A percentile compares a stretch with the other conserved stretches of the same genome.
Evolutionary conservation across 2,329 filamentous ascomycete species (phyloP).

Genomic region (Fusarium incarnatum): DNA sequence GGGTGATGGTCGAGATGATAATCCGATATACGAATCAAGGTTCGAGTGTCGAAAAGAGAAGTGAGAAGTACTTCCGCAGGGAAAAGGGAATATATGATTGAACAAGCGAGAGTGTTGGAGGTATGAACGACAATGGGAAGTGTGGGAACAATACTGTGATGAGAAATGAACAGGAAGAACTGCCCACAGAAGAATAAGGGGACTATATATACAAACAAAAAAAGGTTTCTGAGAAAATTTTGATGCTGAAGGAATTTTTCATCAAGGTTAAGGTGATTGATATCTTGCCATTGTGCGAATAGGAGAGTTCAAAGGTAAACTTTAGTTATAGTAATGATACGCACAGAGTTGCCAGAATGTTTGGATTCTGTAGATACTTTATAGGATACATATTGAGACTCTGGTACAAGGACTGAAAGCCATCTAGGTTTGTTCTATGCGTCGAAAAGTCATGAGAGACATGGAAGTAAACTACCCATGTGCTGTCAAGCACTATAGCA

Average conservation of each 20-base stretch:
- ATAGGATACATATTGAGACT: background rate
- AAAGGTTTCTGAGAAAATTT: background rate
- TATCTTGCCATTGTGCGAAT: background rate
- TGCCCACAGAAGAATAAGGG: background rate
- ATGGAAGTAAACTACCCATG: background rate
- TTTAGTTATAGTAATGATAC: accelerated
- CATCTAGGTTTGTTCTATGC: background rate
- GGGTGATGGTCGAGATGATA: background rate
- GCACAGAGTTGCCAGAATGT: background rate
- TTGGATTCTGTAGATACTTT: background rate
- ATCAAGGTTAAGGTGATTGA: background rate
- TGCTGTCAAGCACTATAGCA: accelerated
- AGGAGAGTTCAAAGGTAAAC: background rate
- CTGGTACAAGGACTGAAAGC: background rate
- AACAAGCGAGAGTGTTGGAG: background rate
- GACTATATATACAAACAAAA: background rate
- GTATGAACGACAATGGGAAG: too few species aligned
- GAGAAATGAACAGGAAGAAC: background rate
- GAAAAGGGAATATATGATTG: background rate
- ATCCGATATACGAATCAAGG: too few species aligned
- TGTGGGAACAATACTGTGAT: background rate
- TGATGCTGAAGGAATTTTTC: background rate
- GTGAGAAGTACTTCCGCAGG: too few species aligned
- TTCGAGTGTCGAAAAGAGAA: too few species aligned
- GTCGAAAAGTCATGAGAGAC: background rate